phyloP scores from a whole-genome alignment of 2,329 filamentous ascomycete species.

The Cladosporium sp. region DNA sequence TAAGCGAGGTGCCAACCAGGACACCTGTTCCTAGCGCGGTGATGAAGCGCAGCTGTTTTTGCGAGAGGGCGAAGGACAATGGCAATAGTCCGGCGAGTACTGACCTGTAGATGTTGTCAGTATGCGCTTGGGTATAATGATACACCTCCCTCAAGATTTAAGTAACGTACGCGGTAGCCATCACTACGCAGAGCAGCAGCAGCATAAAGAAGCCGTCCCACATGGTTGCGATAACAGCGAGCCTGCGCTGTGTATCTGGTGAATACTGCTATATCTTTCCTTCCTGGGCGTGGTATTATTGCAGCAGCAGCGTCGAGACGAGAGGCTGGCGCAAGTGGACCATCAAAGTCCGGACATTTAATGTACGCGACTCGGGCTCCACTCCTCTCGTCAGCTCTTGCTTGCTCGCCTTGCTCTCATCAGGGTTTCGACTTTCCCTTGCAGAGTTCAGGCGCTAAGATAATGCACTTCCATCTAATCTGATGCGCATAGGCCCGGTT shows the following conservation, averaged over 20 bases:
- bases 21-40: slow-evolving; percentile 93
- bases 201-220: slow-evolving; percentile 66
- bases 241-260: background rate
- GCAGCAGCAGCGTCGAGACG: background rate
- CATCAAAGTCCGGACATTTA: slow-evolving; percentile 1
- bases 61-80: slow-evolving; percentile 81
- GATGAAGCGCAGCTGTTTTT: slow-evolving; percentile 82
- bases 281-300: background rate
- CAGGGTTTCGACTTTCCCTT: slow-evolving; percentile 2
- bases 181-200: slow-evolving; percentile 64
- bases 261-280: background rate
- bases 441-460: slow-evolving; percentile 7
- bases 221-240: slow-evolving; percentile 36
- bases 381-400: background rate
- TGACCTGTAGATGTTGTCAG: slow-evolving; percentile 60
- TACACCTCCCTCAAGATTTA: slow-evolving; percentile 15
- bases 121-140: slow-evolving; percentile 5
- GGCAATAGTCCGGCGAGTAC: slow-evolving; percentile 91
- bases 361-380: background rate
- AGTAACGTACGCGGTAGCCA: slow-evolving; percentile 60
- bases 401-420: background rate
- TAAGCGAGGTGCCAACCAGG: slow-evolving; percentile 88
- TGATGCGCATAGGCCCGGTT: background rate
- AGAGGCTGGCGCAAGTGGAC: background rate
- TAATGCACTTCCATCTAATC: background rate